Evolutionary conservation across 2,329 filamentous ascomycete genomes (phyloP), one percentile per base, ranked within the genome.

Genomic region (Bipolaris oryzae): DNA sequence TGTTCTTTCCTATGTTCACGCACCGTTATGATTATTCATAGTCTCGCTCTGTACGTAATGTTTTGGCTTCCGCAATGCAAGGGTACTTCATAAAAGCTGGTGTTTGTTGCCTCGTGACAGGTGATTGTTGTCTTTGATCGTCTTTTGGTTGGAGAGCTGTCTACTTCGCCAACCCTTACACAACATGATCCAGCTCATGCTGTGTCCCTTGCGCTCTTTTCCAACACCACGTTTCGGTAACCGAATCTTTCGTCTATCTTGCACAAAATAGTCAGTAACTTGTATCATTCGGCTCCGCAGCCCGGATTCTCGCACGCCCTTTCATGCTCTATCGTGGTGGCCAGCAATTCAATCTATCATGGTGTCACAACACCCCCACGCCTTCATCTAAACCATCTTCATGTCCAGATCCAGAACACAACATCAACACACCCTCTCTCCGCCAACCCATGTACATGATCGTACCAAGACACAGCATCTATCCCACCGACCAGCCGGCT

Each of bases 31-130:
- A 51, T 45, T 41, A 51, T 45, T 41, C 10, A 31, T 31, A 38
- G 31, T 49, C 47, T 49, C 13, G 52, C 18, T 41, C 28, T 56
- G 54, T 61, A 55, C 35, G 51, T 51, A 58, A 45, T 53, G 55
- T 48, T 51, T 53, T 55, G 52, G 41, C 47, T 59, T 57, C 55
- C 46, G 11, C 31, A 66, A 62, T 65, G 51, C 50, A 61, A 63
- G 49, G 57, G 54, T 65, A 57, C 41, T 64, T 64, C 54, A 61
- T 25, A 50, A 57, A 13, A 18, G 11, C 18, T 34, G 3, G 13
- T 41, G 13, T 18, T 38, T 10, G 10, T 33, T 16, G 21, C n/a
- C 31, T 20, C 16, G 48, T 43, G 43, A 48, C 42, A 31, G 38
- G 4, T n/a, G 13, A 11, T 20, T 11, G 1, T 2, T 9, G 15